Conservation (phyloP, 2,329 filamentous ascomycete species). For the Phialemonium atrogriseum region DNA sequence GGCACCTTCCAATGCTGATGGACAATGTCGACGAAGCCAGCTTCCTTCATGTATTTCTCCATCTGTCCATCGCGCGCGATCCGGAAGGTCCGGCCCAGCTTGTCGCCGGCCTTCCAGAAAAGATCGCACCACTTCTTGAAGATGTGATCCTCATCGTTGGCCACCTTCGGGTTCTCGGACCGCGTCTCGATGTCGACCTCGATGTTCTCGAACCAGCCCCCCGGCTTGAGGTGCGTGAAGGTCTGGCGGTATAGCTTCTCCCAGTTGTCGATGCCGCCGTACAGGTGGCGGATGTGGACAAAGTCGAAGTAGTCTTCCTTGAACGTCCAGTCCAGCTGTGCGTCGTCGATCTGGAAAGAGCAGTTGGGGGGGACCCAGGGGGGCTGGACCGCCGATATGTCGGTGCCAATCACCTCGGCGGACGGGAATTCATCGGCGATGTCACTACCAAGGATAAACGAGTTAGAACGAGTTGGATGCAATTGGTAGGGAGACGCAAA, state of each 20-base stretch:
- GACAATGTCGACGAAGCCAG: slow-evolving; percentile 30
- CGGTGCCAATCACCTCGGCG: slow-evolving; percentile 22
- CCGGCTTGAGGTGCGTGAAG: slow-evolving; percentile 37
- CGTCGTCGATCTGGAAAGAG: slow-evolving; percentile 18
- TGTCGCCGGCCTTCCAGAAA: slow-evolving; percentile 18
- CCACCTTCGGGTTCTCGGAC: slow-evolving; percentile 5
- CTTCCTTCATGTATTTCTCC: slow-evolving; percentile 17
- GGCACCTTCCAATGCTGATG: slow-evolving; percentile 33
- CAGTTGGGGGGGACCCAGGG: slow-evolving; percentile 20
- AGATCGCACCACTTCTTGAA: slow-evolving; percentile 20
- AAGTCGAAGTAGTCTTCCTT: slow-evolving; percentile 42
- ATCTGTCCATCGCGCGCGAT: slow-evolving; percentile 10
- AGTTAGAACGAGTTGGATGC: too few species aligned
- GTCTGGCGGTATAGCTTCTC: slow-evolving; percentile 42
- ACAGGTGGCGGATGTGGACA: slow-evolving; percentile 51
- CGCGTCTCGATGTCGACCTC: slow-evolving; percentile 3
- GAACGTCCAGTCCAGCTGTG: slow-evolving; percentile 31
- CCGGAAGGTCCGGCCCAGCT: slow-evolving; percentile 18
- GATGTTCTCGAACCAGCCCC: slow-evolving; percentile 16
- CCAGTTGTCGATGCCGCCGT: slow-evolving; percentile 50
- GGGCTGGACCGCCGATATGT: slow-evolving; percentile 27
- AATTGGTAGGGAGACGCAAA: too few species aligned
- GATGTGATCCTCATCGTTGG: slow-evolving; percentile 10
- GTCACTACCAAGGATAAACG: too few species aligned
- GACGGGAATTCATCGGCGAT: slow-evolving; percentile 21